Base-by-base conservation (phyloP, 2,329 filamentous ascomycete species). In the Aschersonia sp. region DNA sequence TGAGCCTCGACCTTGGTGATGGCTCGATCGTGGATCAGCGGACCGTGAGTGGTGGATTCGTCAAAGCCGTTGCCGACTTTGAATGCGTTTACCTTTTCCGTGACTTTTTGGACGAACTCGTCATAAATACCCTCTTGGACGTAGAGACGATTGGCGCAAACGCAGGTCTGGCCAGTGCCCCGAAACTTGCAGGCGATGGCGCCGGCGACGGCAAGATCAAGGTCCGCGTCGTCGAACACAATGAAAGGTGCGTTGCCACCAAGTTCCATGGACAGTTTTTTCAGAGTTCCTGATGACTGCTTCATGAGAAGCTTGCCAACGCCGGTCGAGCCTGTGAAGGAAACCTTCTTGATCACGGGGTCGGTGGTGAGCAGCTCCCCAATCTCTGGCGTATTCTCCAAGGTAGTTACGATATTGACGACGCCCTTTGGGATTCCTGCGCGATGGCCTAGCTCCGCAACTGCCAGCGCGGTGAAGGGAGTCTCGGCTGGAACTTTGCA, bases 201-300 rank as follows among this genome's bases (percentile, higher is more conserved):
- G 30, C 89, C 90, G 0, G 79, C 69, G 1, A 97, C 87, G 2
- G 92, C 92, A 5, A 72, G 69, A 50, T 95, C 89, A 22, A 97
- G 68, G 60, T 97, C 87, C 22, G 90, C 86, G 59, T 97, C 90
- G 59, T 97, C 88, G 59, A 97, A 97, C 35, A 97, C 87, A 54
- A 97, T 95, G 62, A 95, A 94, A 1, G 90, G 90, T 0, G 90
- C 86, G 62, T 97, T 97, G 44, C 90, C 92, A 47, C 90, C 90
- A 1, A 97, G 82, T 63, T 97, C 90, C 63, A 95, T 84, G 0
- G 86, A 92, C 41, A 81, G 62, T 54, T 80, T 76, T 75, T 97
- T 97, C 55, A 95, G 69, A 0, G 88, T 95, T 41, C 77, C 75
- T 0, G 88, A 79, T 9, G 84, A 83, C 66, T 95, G 89, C 69